These are phyloP conservation scores for Saccharomycopsis sp. DNA, from an alignment of 805 yeast species.

Conservation along the genomic window DNA sequence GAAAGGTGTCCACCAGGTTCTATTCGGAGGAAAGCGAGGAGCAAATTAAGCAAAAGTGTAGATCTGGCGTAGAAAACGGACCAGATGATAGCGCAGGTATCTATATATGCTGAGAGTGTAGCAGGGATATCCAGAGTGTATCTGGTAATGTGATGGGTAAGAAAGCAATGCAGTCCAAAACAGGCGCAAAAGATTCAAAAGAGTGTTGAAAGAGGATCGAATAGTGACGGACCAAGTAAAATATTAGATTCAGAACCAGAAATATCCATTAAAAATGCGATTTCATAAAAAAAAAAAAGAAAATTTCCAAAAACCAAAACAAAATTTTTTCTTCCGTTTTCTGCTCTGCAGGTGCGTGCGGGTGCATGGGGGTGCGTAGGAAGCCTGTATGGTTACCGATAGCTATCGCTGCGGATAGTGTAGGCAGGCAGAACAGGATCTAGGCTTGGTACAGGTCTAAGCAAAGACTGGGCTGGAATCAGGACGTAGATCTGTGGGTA, in stretches of 20 bases:
- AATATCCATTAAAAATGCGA: not conserved
- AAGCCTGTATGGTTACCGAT: too few species aligned
- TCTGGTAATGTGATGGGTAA: not conserved
- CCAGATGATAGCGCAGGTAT: not conserved
- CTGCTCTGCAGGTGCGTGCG: not conserved
- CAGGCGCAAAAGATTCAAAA: not conserved
- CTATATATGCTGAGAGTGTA: not conserved
- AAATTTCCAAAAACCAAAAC: conserved; percentile 2
- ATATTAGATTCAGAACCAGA: not conserved
- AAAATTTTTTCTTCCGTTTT: not conserved
- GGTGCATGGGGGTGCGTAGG: too few species aligned
- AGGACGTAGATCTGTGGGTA: too few species aligned
- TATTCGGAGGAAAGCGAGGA: not conserved
- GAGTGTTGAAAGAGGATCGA: not conserved
- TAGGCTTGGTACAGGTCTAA: too few species aligned
- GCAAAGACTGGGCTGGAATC: too few species aligned
- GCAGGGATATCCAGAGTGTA: not conserved
- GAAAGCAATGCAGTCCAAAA: not conserved
- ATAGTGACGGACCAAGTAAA: not conserved
- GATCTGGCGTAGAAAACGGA: not conserved
- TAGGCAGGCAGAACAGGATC: too few species aligned
- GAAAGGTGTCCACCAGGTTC: not conserved
- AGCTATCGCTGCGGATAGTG: too few species aligned
- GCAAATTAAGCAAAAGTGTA: not conserved
- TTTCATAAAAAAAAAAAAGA: not conserved